Percentiles rank a stretch among this genome's conserved stretches.
Conservation (phyloP, 331 rosid genomes). For the Pyrus hybrid region DNA sequence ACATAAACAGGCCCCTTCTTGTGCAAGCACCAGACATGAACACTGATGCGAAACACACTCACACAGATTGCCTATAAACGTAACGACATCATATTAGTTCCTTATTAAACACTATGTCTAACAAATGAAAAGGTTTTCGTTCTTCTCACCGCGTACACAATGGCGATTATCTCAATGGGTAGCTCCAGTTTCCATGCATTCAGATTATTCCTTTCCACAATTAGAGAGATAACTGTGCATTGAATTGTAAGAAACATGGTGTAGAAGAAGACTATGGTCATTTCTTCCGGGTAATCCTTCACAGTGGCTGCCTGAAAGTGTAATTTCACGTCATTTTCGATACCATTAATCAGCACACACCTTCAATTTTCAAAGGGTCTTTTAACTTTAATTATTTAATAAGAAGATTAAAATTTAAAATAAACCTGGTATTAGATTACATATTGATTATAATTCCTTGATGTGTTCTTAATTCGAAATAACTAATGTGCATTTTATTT, state of each 20-base stretch:
- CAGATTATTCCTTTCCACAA: slow-evolving; percentile 16
- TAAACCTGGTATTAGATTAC: no score
- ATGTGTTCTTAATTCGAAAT: no score
- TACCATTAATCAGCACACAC: not conserved
- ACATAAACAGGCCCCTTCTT: slow-evolving; percentile 34
- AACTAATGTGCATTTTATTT: no score
- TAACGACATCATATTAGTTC: not conserved
- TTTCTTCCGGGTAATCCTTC: slow-evolving; percentile 20
- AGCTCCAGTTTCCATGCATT: slow-evolving; percentile 20
- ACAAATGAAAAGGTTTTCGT: not conserved
- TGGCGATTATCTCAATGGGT: slow-evolving; percentile 17
- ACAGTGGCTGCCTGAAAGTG: slow-evolving; percentile 19
- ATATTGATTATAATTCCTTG: no score
- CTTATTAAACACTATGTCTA: not conserved
- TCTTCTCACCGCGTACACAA: slow-evolving; percentile 16
- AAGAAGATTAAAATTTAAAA: no score
- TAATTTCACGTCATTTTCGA: not conserved
- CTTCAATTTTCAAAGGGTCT: no score
- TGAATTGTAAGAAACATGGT: slow-evolving; percentile 15
- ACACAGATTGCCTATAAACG: slow-evolving; percentile 20
- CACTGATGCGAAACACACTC: slow-evolving; percentile 12
- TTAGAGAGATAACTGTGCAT: slow-evolving; percentile 5
- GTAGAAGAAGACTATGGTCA: slow-evolving; percentile 20
- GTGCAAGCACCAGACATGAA: slow-evolving; percentile 34
- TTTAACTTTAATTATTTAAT: no score